phyloP scores from a whole-genome alignment of 2,329 filamentous ascomycete species.

The Exophiala lecanii-corni region DNA sequence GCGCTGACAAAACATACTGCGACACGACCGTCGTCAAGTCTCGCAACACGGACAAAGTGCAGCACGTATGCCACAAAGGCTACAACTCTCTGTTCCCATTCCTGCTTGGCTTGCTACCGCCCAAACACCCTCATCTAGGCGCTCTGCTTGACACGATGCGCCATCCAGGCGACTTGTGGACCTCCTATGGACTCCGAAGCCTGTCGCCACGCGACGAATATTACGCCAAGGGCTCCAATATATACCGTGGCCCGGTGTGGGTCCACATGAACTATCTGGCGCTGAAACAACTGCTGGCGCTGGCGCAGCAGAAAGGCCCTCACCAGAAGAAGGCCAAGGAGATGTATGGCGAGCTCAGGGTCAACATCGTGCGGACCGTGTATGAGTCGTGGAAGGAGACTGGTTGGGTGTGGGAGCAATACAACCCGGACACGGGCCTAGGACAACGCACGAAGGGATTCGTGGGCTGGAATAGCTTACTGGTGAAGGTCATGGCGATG shows the following conservation, averaged over 20 bases:
- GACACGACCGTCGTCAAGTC: slow-evolving; percentile 79
- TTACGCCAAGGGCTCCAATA: slow-evolving; percentile 89
- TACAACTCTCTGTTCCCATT: slow-evolving; percentile 94
- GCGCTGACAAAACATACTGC: slow-evolving; percentile 75
- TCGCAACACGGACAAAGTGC: slow-evolving; percentile 69
- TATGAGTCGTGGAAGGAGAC: slow-evolving; percentile 84
- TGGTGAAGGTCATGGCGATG: slow-evolving; percentile 96
- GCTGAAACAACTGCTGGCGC: slow-evolving; percentile 70
- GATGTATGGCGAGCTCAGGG: slow-evolving; percentile 70
- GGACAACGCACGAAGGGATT: slow-evolving; percentile 96
- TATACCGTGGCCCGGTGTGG: slow-evolving; percentile 93
- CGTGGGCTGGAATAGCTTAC: slow-evolving; percentile 93
- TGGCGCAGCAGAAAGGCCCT: slow-evolving; percentile 24
- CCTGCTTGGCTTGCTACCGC: slow-evolving; percentile 70
- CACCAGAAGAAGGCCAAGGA: slow-evolving; percentile 51
- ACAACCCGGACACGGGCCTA: slow-evolving; percentile 83
- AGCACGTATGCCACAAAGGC: slow-evolving; percentile 91
- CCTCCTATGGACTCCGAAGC: slow-evolving; percentile 76
- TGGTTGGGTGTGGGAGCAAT: slow-evolving; percentile 99
- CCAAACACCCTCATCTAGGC: slow-evolving; percentile 68
- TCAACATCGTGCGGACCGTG: slow-evolving; percentile 82
- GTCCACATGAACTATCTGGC: slow-evolving; percentile 93
- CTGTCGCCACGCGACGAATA: slow-evolving; percentile 75
- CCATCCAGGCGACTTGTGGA: slow-evolving; percentile 82
- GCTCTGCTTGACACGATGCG: slow-evolving; percentile 71